Evolutionary conservation across 2,329 filamentous ascomycete species (phyloP).

Genomic region (Aspergillus bombycis): DNA sequence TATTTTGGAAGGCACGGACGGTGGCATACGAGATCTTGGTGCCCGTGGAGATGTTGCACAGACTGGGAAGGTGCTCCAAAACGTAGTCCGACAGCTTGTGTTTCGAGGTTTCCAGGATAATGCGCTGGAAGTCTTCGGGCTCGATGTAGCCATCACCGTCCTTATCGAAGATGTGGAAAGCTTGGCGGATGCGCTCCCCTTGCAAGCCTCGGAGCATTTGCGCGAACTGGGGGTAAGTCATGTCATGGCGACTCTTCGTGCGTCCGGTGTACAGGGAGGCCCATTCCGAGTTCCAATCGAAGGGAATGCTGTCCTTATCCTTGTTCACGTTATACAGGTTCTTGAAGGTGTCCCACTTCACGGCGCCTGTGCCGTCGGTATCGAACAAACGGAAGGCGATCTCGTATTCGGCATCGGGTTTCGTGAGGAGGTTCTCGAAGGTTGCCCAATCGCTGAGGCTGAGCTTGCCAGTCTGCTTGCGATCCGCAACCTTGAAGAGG

Average conservation of each 20-base stretch:
- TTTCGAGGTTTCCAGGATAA: conserved; percentile 87
- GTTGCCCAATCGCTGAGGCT: conserved; percentile 84
- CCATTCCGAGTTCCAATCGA: conserved; percentile 98
- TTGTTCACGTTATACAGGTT: conserved; percentile 86
- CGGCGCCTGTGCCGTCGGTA: conserved; percentile 75
- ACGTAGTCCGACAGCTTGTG: conserved; percentile 98
- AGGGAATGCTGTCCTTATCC: conserved; percentile 80
- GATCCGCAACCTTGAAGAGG: conserved; percentile 89
- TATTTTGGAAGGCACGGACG: conserved; percentile 95
- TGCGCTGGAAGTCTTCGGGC: conserved; percentile 93
- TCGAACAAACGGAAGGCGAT: conserved; percentile 98
- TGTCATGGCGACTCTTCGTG: conserved; percentile 82
- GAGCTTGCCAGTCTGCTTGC: conserved; percentile 71
- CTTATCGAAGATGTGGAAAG: conserved; percentile 88
- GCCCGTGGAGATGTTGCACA: conserved; percentile 90
- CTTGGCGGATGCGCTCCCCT: conserved; percentile 93
- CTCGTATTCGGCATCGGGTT: conserved; percentile 97
- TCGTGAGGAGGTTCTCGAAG: conserved; percentile 90
- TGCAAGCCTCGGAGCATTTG: conserved; percentile 97
- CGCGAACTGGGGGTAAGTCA: conserved; percentile 95
- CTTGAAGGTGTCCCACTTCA: conserved; percentile 89
- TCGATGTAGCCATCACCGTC: conserved; percentile 94
- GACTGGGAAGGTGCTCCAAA: conserved; percentile 82
- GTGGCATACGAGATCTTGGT: conserved; percentile 98
- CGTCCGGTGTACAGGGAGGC: conserved; percentile 90